Base-by-base conservation (phyloP, 2,329 filamentous ascomycete genomes). In the Cladosporium sp. region DNA sequence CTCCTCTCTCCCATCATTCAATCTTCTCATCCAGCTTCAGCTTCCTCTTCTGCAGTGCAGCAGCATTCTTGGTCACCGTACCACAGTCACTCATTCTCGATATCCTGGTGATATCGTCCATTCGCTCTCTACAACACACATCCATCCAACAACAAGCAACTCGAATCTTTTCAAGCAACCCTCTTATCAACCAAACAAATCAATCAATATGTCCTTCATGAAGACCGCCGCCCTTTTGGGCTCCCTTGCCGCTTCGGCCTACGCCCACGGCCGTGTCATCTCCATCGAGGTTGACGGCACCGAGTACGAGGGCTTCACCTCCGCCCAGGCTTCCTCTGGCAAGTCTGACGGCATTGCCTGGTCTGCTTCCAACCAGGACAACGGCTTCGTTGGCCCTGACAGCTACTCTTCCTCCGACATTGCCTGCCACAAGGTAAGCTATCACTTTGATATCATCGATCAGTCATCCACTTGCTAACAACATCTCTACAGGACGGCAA, bases 361-460 rank as follows among this genome's bases (percentile, higher is more conserved):
- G 62, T 28, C 25, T 54, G 62, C 62, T 30, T 10, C 28, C n/a
- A 69, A 73, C 58, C 67, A 66, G 54, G 84, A 86, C 68, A 74
- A 76, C 56, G 75, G 75, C 43, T 76, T 70, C 65, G 70, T 77
- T 46, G 67, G 69, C n/a, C 68, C 70, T 3, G 54, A 39, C 48
- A 65, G 69, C 25, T 74, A 70, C 64, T 58, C 63, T 21, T 66
- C 66, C 26, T 57, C 64, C 39, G 71, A 75, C 66, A 74, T 76
- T 60, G 70, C 71, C 67, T 76, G 74, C 69, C 88, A 90, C 80
- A 78, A 51, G 86, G 83, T 32, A 80, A 80, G 32, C 51, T n/a
- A n/a, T n/a, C n/a, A n/a, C n/a, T n/a, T n/a, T n/a, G n/a, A n/a
- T n/a, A n/a, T n/a, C n/a, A n/a, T n/a, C n/a, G n/a, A n/a, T n/a